These are phyloP conservation scores for Colletotrichum tanaceti DNA, from an alignment of 2,329 filamentous ascomycete species.

Conservation along the genomic window DNA sequence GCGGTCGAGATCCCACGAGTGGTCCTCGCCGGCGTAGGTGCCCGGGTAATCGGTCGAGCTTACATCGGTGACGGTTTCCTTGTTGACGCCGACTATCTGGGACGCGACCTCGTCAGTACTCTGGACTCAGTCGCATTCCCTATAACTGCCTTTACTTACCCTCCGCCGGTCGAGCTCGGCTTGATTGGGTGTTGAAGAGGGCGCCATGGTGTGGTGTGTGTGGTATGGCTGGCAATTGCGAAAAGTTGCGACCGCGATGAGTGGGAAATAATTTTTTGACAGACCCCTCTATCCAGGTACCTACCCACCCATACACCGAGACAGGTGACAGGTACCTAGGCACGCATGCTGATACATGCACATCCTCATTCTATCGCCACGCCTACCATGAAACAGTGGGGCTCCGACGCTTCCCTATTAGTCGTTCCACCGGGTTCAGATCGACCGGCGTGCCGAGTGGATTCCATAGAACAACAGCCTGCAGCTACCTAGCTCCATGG, in stretches of 20 bases:
- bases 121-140: not conserved
- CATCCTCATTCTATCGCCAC: constrained; percentile 13
- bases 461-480: too few species aligned
- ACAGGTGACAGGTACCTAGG: too few species aligned
- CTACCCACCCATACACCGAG: constrained; percentile 18
- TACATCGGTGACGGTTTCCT: constrained; percentile 90
- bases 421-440: too few species aligned
- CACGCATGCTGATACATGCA: constrained; percentile 25
- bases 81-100: constrained; percentile 86
- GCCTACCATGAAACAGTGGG: not conserved
- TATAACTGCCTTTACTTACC: constrained; percentile 54
- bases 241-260: constrained; percentile 35
- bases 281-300: constrained; percentile 39
- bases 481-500: too few species aligned
- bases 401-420: not conserved
- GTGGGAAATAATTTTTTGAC: constrained; percentile 42
- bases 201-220: constrained; percentile 54
- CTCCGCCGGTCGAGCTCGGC: constrained; percentile 72
- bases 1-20: constrained; percentile 79
- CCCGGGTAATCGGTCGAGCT: constrained; percentile 92
- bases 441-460: too few species aligned
- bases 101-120: constrained; percentile 27
- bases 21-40: constrained; percentile 89
- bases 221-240: constrained; percentile 33
- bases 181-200: constrained; percentile 58